Evolutionary conservation across 1,284 basidiomycete genomes (phyloP), one percentile per base, ranked within the genome.

Genomic region (Sanghuangporus sanghuang): DNA sequence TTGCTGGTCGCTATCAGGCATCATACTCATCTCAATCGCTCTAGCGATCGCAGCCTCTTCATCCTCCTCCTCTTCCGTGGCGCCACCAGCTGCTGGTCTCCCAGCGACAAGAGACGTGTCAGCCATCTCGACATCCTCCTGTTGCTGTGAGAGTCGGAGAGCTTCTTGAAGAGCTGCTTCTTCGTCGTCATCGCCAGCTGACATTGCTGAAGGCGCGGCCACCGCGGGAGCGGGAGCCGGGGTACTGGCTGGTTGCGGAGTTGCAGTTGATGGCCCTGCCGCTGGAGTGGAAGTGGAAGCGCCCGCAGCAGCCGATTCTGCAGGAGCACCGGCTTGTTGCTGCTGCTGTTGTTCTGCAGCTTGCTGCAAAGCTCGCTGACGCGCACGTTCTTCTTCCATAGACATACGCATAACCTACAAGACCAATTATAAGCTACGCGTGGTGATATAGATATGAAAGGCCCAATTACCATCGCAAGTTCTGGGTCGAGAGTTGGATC

Each of bases 401-500:
- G 96, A 98, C 89, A 99, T 94, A 46, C 96, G 92, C 50, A 99
- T 82, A 11, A 95, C 96, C 95, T 97, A 70, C 35, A 62, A 46
- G 2, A 18, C 7, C 7, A 46, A 21, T n/a, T 6, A 59, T 61
- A 50, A 36, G 4, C 6, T n/a, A 46, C 21, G 44, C 7, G 44
- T 16, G 16, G 16, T 11, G 2, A 18, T 14, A 46, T 7, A 5
- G 8, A 42, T 6, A 2, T 16, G 7, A 2, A 16, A 46, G 44
- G 21, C 16, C 2, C 16, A 74, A 77, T 64, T 66, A 95, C 95
- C 95, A 98, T 96, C 2, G 97, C 97, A 61, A 99, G 81, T 73
- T 99, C 96, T 0, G 97, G 97, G 75, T 98, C 96, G 69, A 97
- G 81, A 71, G 86, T 93, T 1, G 96, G 95, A 74, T 99, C 96